Evolutionary conservation across 108 stramenopile genomes (phyloP).

Genomic region (Skeletonema menzelii): DNA sequence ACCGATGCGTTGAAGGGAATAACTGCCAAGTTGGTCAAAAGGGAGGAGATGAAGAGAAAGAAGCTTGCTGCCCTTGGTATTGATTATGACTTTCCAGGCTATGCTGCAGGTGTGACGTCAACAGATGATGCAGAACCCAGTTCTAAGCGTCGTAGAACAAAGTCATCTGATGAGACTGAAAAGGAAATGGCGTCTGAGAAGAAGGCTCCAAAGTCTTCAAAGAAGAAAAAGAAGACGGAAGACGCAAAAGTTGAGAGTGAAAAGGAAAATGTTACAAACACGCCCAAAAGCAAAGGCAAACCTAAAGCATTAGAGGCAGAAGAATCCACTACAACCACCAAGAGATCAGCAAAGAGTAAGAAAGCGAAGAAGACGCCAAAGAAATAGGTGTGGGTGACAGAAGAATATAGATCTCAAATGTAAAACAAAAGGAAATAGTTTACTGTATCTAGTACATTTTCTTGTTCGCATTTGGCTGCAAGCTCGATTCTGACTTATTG

Average conservation of each 20-base stretch:
- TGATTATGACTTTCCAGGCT: slow-evolving; percentile 90
- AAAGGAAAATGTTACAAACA: slow-evolving; percentile 2
- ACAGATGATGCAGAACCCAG: slow-evolving; percentile 15
- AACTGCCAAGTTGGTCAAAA: slow-evolving; percentile 57
- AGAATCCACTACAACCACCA: neutral
- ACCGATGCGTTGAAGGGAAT: slow-evolving; percentile 67
- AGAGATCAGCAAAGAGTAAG: slow-evolving; percentile 7
- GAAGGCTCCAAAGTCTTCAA: slow-evolving; percentile 5
- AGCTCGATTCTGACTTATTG: slow-evolving; percentile 28
- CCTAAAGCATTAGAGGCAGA: neutral
- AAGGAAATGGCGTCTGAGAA: neutral
- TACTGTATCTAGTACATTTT: slow-evolving; percentile 1
- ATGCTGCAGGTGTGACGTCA: slow-evolving; percentile 48
- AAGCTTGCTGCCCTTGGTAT: slow-evolving; percentile 76
- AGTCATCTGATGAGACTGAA: neutral
- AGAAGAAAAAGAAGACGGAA: slow-evolving; percentile 26
- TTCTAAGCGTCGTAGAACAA: neutral
- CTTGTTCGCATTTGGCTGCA: neutral
- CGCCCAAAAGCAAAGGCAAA: neutral
- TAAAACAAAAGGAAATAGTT: neutral
- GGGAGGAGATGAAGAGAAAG: slow-evolving; percentile 75
- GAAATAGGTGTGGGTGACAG: neutral
- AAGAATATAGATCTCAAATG: neutral
- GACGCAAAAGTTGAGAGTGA: slow-evolving; percentile 3
- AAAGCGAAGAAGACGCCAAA: slow-evolving; percentile 5